Evolutionary conservation across 1,284 basidiomycete genomes (phyloP).

Genomic region (Irpex lacteus): DNA sequence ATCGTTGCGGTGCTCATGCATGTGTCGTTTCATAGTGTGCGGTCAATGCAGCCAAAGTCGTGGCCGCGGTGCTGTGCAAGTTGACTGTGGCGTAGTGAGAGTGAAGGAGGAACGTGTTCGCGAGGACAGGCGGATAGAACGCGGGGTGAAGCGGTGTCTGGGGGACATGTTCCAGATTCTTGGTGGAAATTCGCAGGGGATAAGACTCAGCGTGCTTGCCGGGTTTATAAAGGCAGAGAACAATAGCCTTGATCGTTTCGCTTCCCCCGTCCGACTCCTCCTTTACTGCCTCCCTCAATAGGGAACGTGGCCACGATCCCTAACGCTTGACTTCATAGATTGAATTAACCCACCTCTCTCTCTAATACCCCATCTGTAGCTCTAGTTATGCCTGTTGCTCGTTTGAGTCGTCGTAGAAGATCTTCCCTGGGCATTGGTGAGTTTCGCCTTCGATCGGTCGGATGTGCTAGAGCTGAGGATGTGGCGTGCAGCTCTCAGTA

Average conservation of each 20-base stretch:
- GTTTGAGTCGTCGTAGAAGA: slow-evolving; percentile 36
- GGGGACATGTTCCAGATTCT: background rate
- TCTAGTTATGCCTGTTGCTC: slow-evolving; percentile 34
- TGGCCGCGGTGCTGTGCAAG: background rate
- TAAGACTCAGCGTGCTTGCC: background rate
- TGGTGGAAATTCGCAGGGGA: background rate
- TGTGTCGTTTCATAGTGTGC: background rate
- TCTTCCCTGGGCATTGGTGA: slow-evolving; percentile 41
- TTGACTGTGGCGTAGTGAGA: background rate
- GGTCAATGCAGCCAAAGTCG: no score
- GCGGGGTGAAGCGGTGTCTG: slow-evolving; percentile 1
- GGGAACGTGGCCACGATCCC: slow-evolving; percentile 14
- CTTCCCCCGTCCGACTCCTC: slow-evolving; percentile 12
- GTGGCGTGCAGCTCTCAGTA: slow-evolving; percentile 30
- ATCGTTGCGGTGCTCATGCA: background rate
- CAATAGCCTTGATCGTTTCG: slow-evolving; percentile 25
- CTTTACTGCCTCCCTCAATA: slow-evolving; percentile 24
- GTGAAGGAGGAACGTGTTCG: background rate
- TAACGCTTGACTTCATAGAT: slow-evolving; percentile 1
- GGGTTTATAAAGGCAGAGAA: slow-evolving; percentile 29
- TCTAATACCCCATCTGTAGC: slow-evolving; percentile 14
- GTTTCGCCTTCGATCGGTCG: slow-evolving; percentile 17
- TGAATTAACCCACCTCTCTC: background rate
- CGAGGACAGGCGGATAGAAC: background rate
- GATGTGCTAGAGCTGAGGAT: background rate